Base-by-base conservation (phyloP, 2,329 filamentous ascomycete genomes). In the Lasiodiplodia citricola region DNA sequence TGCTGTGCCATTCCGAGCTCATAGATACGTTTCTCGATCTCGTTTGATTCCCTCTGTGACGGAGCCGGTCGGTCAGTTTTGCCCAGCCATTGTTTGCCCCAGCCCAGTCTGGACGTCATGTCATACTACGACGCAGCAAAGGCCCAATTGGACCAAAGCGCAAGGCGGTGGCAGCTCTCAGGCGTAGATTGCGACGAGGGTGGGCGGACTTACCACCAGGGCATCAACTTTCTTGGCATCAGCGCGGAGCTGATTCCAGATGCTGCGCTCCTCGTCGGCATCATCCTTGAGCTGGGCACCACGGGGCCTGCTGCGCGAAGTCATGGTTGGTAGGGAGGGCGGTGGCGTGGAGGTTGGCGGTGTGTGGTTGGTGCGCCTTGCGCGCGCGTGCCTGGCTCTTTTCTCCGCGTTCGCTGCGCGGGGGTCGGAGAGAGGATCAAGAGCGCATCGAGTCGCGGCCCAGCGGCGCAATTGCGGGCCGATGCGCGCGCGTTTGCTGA, bases 191-290 rank as follows among this genome's bases (percentile, higher is more conserved):
- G 50, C 37, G 35, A 64, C 5, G 35, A 41, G 25, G 37, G 21
- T 38, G 25, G 23, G 57, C n/a, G 54, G 38, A 74, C 82, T 77
- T 80, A 85, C 83, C 74, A 83, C 80, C 72, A 84, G 80, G 50
- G 73, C 74, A 69, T 85, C 83, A 35, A 84, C 80, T 56, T 81
- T 78, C 62, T 80, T 81, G 6, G 80, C 82, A 71, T 83, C 81
- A 52, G 78, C 77, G 64, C 79, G 79, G 69, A 86, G 83, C 69
- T 82, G 79, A 66, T 81, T 83, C 84, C 84, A 86, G 66, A 86
- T 74, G 18, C 81, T 77, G 38, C 82, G 78, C 74, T 85, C 83
- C 73, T 85, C 83, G 67, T 85, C 83, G 55, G 83, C 80, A 70
- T 85, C 83, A 68, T 85, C 82, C 71, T 84, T 84, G 72, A 78